Evolutionary conservation across 495 filamentous ascomycete genomes (phyloP), one percentile per base, ranked within the genome.

Genomic region (Cercophora samala): DNA sequence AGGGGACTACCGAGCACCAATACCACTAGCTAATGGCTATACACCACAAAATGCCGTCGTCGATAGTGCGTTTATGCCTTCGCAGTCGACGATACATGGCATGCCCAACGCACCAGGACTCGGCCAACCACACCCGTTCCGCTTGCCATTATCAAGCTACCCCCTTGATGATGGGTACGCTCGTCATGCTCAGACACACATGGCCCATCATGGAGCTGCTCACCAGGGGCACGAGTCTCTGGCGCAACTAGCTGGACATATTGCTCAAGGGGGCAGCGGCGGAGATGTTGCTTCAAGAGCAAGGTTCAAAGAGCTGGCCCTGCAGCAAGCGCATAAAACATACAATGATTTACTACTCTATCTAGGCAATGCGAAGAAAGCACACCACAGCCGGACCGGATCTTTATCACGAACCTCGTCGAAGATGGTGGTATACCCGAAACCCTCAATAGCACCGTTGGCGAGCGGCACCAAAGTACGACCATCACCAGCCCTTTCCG

Each of bases 301-400:
- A 5, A 86, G 88, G 68, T 93, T 91, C 74, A 90, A 90, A 68
- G 94, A 97, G 74, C 90, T 89, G 68, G 87, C 90, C 5, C 82
- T 97, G 56, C 84, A 89, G 18, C 93, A 90, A 86, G 95, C 95
- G 32, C 91, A 97, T 74, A 84, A 86, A 62, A 87, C 94, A 23
- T 98, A 99, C 78, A 86, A 93, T 51, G 91, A 97, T 70, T 85
- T 99, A 3, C 80, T 98, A 23, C 81, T 88, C 11, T 90, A 87
- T 64, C 84, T 96, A 9, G 89, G 94, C 58, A 85, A 88, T 64
- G 83, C 77, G 55, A 86, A 83, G 68, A 88, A 81, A 68, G 74
- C 76, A 11, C 69, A 78, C 18, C 74, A 75, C 37, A 74, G 71
- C 15, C 70, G 67, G 60, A 60, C 59, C 19, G 66, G 74, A 5